These are phyloP conservation scores for Bretziella fagacearum DNA, from an alignment of 2,329 filamentous ascomycete species.

Conservation along the genomic window DNA sequence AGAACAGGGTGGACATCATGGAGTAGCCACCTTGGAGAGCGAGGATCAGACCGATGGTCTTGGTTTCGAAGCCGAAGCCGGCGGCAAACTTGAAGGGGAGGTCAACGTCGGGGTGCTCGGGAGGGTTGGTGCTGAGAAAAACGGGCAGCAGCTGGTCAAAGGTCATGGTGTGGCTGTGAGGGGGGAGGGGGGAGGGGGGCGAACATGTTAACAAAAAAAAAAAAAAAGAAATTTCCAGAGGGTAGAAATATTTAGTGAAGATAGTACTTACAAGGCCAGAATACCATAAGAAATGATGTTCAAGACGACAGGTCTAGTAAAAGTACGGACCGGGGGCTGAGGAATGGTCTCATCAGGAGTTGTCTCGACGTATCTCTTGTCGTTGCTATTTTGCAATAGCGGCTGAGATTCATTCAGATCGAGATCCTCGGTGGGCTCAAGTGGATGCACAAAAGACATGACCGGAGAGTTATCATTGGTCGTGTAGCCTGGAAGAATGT, in stretches of 20 bases:
- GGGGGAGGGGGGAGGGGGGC: conserved; percentile 15
- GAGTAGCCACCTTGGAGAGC: conserved; percentile 81
- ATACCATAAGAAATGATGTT: conserved; percentile 86
- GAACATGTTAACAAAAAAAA: neutral
- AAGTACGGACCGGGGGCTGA: conserved; percentile 35
- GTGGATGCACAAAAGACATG: conserved; percentile 22
- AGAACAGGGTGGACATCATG: conserved; percentile 65
- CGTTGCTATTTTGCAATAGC: conserved; percentile 1
- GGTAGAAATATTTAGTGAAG: conserved; percentile 14
- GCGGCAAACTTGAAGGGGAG: conserved; percentile 81
- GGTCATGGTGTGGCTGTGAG: conserved; percentile 74
- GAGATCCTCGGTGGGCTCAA: conserved; percentile 22
- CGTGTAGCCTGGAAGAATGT: conserved; percentile 52
- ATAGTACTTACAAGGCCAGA: conserved; percentile 69
- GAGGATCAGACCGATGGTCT: conserved; percentile 73
- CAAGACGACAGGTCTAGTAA: conserved; percentile 69
- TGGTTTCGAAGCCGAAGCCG: conserved; percentile 69
- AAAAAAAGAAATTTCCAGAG: too few relatives aligned
- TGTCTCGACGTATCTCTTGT: neutral
- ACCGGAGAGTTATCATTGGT: conserved; percentile 40
- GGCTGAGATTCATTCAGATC: conserved; percentile 19
- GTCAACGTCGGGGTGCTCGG: conserved; percentile 30
- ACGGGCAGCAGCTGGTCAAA: conserved; percentile 90
- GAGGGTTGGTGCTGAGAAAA: conserved; percentile 56
- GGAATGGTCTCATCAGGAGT: neutral